Conservation (phyloP, 2,329 filamentous ascomycete species). For the Xylariomycetidae sp. region DNA sequence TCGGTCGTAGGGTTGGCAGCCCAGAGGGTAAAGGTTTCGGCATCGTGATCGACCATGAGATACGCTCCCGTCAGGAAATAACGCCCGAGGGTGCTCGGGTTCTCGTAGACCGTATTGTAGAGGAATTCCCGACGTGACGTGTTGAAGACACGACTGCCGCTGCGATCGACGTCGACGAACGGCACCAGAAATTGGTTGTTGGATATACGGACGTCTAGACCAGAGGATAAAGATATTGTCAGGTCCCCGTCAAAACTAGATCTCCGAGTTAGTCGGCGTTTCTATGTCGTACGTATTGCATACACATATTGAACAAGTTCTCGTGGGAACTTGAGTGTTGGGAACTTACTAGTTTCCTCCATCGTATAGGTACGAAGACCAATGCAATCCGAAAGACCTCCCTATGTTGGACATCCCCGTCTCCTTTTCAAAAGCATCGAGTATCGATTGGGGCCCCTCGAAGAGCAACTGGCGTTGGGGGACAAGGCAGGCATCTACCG, state of each 20-base stretch:
- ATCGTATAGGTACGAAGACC: slow-evolving; percentile 7
- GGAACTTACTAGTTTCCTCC: slow-evolving; percentile 2
- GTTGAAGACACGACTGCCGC: slow-evolving; percentile 18
- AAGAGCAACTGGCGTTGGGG: slow-evolving; percentile 26
- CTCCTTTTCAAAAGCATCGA: slow-evolving; percentile 13
- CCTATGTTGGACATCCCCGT: slow-evolving; percentile 9
- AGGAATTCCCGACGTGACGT: slow-evolving; percentile 17
- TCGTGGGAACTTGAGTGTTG: no score
- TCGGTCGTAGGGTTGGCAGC: slow-evolving; percentile 23
- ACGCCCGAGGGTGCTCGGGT: slow-evolving; percentile 23
- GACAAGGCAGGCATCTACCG: slow-evolving; percentile 24
- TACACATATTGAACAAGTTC: no score
- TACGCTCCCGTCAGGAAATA: slow-evolving; percentile 32
- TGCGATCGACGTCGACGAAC: slow-evolving; percentile 19
- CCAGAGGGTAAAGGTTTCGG: slow-evolving; percentile 29
- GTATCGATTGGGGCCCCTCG: slow-evolving; percentile 17
- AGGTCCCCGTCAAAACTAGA: slow-evolving; percentile 24
- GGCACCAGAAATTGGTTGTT: slow-evolving; percentile 27
- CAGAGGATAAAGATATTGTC: slow-evolving; percentile 22
- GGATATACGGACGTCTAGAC: slow-evolving; percentile 23
- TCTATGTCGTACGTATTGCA: no score
- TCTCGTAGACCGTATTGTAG: slow-evolving; percentile 14
- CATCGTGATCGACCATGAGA: slow-evolving; percentile 31
- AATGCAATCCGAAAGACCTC: slow-evolving; percentile 13
- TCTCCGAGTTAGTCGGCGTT: no score